phyloP scores from a whole-genome alignment of 2,329 filamentous ascomycete species.

The Diaporthe citri region DNA sequence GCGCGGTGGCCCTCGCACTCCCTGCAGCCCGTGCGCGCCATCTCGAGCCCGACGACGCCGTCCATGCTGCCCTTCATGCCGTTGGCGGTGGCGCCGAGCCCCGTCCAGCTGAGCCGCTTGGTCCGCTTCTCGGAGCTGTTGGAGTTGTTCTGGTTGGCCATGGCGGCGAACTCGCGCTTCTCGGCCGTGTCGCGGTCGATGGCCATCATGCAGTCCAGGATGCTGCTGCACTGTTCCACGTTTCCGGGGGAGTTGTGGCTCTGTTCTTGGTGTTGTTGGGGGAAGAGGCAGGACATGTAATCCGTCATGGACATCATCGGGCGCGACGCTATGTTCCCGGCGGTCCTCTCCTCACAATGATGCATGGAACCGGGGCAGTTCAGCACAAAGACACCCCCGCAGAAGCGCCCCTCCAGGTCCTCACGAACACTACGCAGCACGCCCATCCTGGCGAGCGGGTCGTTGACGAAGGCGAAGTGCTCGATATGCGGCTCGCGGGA shows the following conservation, averaged over 20 bases:
- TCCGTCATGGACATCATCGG: slow-evolving; percentile 48
- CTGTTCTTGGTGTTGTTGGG: slow-evolving; percentile 45
- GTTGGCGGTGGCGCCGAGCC: slow-evolving; percentile 51
- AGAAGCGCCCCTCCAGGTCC: slow-evolving; percentile 53
- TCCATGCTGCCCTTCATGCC: slow-evolving; percentile 48
- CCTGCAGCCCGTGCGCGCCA: slow-evolving; percentile 50
- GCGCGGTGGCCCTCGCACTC: slow-evolving; percentile 50
- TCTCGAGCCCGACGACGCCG: slow-evolving; percentile 52
- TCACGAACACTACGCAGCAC: slow-evolving; percentile 52
- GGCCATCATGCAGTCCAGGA: slow-evolving; percentile 51
- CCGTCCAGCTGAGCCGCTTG: slow-evolving; percentile 57
- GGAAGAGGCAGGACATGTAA: slow-evolving; percentile 54
- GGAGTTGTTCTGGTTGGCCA: slow-evolving; percentile 49
- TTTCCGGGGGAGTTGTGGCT: slow-evolving; percentile 38
- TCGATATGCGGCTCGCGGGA: slow-evolving; percentile 49
- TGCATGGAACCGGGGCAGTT: slow-evolving; percentile 38
- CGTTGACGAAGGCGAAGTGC: slow-evolving; percentile 52
- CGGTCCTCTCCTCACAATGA: background rate
- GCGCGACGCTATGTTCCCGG: background rate
- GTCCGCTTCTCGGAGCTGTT: slow-evolving; percentile 40
- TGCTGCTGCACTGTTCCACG: slow-evolving; percentile 37
- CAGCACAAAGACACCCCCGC: slow-evolving; percentile 55
- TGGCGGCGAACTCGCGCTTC: slow-evolving; percentile 56
- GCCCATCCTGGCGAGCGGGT: slow-evolving; percentile 55
- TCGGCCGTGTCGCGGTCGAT: slow-evolving; percentile 57